Evolutionary conservation across 352 stramenopile genomes (phyloP).

Genomic region (Phytophthora pseudosyringae): DNA sequence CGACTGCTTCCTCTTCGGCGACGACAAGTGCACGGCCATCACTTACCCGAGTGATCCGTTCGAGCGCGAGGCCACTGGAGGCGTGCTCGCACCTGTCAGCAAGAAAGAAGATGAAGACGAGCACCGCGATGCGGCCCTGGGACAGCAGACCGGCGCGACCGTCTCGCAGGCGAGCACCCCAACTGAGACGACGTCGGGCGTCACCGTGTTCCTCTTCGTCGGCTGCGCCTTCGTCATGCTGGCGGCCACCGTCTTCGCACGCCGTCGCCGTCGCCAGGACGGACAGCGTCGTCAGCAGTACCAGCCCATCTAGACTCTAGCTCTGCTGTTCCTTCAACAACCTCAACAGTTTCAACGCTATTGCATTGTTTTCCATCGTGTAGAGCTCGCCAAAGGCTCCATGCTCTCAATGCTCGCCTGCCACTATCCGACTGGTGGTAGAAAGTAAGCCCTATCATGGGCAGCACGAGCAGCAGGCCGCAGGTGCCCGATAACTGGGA

Average conservation of each 20-base stretch:
- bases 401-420: too few species aligned
- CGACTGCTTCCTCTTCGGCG: conserved; percentile 74
- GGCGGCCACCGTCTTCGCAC: conserved; percentile 25
- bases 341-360: neutral
- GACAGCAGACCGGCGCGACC: conserved; percentile 18
- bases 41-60: conserved; percentile 55
- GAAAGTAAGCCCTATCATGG: conserved; percentile 21
- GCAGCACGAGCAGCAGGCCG: conserved; percentile 9
- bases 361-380: neutral
- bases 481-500: conserved; percentile 27
- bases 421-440: conserved; percentile 10
- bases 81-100: neutral
- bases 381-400: too few species aligned
- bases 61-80: conserved; percentile 53
- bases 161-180: conserved; percentile 24
- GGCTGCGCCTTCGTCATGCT: conserved; percentile 34
- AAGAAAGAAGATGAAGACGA: conserved; percentile 24
- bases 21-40: conserved; percentile 57
- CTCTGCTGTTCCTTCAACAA: neutral
- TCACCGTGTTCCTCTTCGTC: conserved; percentile 33
- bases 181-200: conserved; percentile 15
- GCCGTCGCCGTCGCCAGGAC: conserved; percentile 27
- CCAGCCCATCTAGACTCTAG: conserved; percentile 28
- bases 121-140: conserved; percentile 18
- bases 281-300: conserved; percentile 26